Base-by-base conservation (phyloP, 495 filamentous ascomycete species). In the Aspergillus egyptiacus region DNA sequence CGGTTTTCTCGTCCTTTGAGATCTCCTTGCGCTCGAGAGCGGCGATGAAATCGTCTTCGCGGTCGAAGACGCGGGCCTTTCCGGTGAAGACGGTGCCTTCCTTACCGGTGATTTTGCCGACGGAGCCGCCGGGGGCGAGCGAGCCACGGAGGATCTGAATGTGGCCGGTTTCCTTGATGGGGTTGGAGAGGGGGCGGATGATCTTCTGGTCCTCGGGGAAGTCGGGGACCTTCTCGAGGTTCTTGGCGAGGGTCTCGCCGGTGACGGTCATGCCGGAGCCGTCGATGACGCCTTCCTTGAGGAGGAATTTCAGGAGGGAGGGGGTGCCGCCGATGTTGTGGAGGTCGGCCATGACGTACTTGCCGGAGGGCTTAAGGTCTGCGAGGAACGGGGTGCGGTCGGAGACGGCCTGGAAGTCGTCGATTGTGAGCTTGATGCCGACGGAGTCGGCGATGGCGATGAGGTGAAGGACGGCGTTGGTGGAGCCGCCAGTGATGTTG, bases 71-170 rank as follows among this genome's bases (percentile, higher is more conserved):
- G 52, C 83, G 85, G 27, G 93, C 93, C 56, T 81, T 90, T 46
- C 93, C 93, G 14, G 76, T 84, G 72, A 98, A 98, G 7, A 73
- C 66, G n/a, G 84, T 77, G 17, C 93, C 93, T 66, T 98, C 93
- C 70, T 98, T 98, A 51, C 93, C 93, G 7, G 93, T 98, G 68
- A 98, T 98, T 75, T 98, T 98, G 52, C 91, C 93, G 11, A 98
- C 93, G 54, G 80, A 86, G 42, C 93, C 93, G 50, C 86, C 93
- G 1, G 93, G 93, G 2, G 93, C 89, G 22, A 98, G 78, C 5
- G 84, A 85, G 27, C 93, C 93, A 43, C 90, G 86, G 15, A 98
- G 80, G 64, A 98, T 98, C 71, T 96, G 91, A 63, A 98, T 95
- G 69, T 97, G 93, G 41, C 93, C 93, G 3, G 89, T 95, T 22